A percentile compares a stretch with the other conserved stretches of the same genome.
Evolutionary conservation across 129 eudicot genomes (phyloP).

Genomic region (Lactuca saligna): DNA sequence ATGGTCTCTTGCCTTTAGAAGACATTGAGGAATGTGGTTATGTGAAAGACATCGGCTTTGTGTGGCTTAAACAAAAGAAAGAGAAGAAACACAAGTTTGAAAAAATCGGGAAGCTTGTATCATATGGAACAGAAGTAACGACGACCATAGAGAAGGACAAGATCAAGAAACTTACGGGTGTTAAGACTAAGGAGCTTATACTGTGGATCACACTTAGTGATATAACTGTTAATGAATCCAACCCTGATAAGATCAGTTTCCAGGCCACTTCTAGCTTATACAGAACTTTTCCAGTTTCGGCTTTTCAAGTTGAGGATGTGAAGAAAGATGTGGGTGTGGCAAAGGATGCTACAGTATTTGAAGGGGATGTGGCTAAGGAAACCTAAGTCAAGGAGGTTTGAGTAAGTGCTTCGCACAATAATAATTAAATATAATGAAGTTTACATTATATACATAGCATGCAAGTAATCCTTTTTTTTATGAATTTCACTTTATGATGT

Average conservation of each 20-base stretch:
- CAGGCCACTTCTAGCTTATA: slow-evolving; percentile 58
- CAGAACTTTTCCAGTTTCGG: slow-evolving; percentile 60
- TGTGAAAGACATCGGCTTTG: slow-evolving; percentile 68
- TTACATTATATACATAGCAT: slow-evolving; percentile 12
- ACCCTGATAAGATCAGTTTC: slow-evolving; percentile 63
- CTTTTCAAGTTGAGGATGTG: slow-evolving; percentile 51
- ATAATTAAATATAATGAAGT: slow-evolving; percentile 10
- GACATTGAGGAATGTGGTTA: slow-evolving; percentile 74
- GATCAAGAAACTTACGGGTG: slow-evolving; percentile 78
- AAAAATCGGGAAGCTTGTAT: slow-evolving; percentile 48
- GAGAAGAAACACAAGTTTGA: slow-evolving; percentile 58
- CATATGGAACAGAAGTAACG: slow-evolving; percentile 66
- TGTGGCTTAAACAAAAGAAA: slow-evolving; percentile 79
- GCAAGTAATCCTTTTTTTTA: not conserved
- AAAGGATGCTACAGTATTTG: slow-evolving; percentile 28
- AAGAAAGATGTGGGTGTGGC: slow-evolving; percentile 35
- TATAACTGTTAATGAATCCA: slow-evolving; percentile 43
- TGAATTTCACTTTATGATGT: slow-evolving; percentile 15
- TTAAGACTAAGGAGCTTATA: slow-evolving; percentile 71
- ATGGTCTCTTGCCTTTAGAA: slow-evolving; percentile 68
- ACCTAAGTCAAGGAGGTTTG: slow-evolving; percentile 29
- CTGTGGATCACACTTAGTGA: slow-evolving; percentile 61
- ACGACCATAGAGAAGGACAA: slow-evolving; percentile 47
- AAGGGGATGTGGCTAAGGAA: slow-evolving; percentile 8
- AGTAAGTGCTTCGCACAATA: slow-evolving; percentile 15